phyloP scores from a whole-genome alignment of 2,329 filamentous ascomycete genomes.

The Xylaria sp. region DNA sequence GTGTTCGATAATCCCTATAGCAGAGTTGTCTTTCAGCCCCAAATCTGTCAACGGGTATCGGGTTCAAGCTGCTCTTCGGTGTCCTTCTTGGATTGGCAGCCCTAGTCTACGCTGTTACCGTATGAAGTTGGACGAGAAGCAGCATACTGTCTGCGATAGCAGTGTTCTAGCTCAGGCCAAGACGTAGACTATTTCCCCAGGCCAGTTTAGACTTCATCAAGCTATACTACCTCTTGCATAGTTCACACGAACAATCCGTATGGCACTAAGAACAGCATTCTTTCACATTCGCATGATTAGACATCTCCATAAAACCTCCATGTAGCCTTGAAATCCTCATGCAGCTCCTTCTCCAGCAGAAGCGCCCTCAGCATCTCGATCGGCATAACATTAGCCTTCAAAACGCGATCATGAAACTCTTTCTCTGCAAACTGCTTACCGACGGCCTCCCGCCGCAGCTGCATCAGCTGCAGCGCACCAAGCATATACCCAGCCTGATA shows the following conservation, averaged over 20 bases:
- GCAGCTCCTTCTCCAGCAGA: conserved; percentile 56
- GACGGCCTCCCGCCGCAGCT: conserved; percentile 62
- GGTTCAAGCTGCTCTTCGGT: no score
- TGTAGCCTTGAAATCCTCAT: conserved; percentile 56
- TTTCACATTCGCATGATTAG: background rate
- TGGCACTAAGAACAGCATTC: background rate
- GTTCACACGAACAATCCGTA: background rate
- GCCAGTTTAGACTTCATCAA: background rate
- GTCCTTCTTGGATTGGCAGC: no score
- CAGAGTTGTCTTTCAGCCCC: no score
- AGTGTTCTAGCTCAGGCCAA: background rate
- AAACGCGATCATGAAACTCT: conserved; percentile 65
- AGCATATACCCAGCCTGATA: conserved; percentile 71
- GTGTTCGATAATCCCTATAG: no score
- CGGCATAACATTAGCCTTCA: conserved; percentile 64
- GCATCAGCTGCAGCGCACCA: conserved; percentile 66
- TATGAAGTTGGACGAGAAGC: no score
- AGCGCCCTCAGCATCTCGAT: conserved; percentile 65
- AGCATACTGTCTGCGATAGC: no score
- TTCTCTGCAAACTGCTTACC: conserved; percentile 58
- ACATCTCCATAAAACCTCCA: conserved; percentile 62
- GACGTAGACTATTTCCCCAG: background rate
- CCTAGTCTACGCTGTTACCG: no score
- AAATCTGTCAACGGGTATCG: no score
- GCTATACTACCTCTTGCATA: background rate